Conservation (phyloP, 1,284 basidiomycete genomes). For the Trametes polyzona region DNA sequence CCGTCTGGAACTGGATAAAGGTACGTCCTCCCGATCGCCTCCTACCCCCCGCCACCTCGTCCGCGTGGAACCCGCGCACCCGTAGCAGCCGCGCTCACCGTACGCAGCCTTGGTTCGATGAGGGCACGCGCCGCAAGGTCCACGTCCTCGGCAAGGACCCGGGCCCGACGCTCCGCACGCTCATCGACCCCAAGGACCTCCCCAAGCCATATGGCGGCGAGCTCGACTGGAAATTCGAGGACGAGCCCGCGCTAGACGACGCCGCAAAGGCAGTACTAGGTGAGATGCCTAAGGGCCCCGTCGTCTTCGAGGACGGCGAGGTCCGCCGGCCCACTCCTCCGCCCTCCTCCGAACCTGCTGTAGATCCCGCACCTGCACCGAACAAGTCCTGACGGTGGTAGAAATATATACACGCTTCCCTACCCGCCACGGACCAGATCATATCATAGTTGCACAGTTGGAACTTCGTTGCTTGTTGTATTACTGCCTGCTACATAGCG, state of each 20-base stretch:
- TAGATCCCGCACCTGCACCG: neutral
- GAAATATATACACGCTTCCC: neutral
- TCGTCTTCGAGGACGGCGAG: constrained; percentile 50
- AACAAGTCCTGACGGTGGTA: neutral
- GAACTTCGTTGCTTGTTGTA: constrained; percentile 3
- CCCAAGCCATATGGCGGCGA: constrained; percentile 71
- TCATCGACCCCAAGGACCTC: constrained; percentile 60
- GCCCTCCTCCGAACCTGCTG: too few species aligned
- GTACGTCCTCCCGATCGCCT: constrained; percentile 40
- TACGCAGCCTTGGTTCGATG: constrained; percentile 72
- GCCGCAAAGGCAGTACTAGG: constrained; percentile 45
- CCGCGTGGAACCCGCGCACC: neutral
- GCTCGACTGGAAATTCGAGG: constrained; percentile 67
- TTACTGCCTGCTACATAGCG: constrained; percentile 12
- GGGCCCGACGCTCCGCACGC: constrained; percentile 49
- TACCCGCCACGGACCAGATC: neutral
- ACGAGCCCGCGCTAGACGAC: constrained; percentile 65
- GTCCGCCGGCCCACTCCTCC: constrained; percentile 28
- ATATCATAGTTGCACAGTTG: neutral
- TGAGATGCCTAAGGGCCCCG: constrained; percentile 56
- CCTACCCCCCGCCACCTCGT: neutral
- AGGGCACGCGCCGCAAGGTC: constrained; percentile 73
- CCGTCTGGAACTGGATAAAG: constrained; percentile 81
- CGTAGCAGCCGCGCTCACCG: neutral
- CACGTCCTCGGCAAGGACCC: constrained; percentile 65